Evolutionary conservation across 768 basidiomycete species (phyloP), one percentile per base, ranked within the genome.

Genomic region (Grammothele lineata): DNA sequence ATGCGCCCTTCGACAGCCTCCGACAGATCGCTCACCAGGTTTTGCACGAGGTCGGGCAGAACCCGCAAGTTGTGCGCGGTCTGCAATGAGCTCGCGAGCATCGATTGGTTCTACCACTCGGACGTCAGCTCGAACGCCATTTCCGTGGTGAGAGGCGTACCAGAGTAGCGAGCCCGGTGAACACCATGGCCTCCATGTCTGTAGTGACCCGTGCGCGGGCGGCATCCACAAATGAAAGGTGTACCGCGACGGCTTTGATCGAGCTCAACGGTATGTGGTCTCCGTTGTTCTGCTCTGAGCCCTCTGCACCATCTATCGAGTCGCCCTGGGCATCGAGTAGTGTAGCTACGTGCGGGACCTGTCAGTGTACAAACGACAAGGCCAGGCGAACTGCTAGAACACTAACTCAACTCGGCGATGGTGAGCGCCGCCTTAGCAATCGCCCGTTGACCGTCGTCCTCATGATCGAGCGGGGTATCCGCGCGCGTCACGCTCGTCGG

Each of bases 401-500:
- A 70, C 85, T 56, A 51, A 91, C 92, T 75, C 35, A 98, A 72
- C 64, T 99, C 95, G 0, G 94, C 91, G 8, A 98, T 83, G 32
- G 83, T 93, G 57, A 97, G 69, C n/a, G 94, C 95, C 2, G 95
- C 94, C 65, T 94, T 94, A 2, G 92, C 87, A 57, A 97, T 83
- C 14, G 80, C 80, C 8, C 95, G 75, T 59, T 96, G 94, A 63
- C 83, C 84, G 55, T 91, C 87, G 23, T 90, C 86, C 57, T 86
- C 85, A 26, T 70, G 62, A 23, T 77, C 80, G 36, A 47, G 66
- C 15, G 54, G 47, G 2, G 57, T 56, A 18, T 56, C 51, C 18
- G 46, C 38, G 1, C 51, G 41, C 8, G 18, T 17, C 11, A 30
- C 21, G 15, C 23, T 38, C 14, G 47, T 34, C 35, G 40, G 15